Conservation (phyloP, 2,329 filamentous ascomycete species). For the Microsporum canis region DNA sequence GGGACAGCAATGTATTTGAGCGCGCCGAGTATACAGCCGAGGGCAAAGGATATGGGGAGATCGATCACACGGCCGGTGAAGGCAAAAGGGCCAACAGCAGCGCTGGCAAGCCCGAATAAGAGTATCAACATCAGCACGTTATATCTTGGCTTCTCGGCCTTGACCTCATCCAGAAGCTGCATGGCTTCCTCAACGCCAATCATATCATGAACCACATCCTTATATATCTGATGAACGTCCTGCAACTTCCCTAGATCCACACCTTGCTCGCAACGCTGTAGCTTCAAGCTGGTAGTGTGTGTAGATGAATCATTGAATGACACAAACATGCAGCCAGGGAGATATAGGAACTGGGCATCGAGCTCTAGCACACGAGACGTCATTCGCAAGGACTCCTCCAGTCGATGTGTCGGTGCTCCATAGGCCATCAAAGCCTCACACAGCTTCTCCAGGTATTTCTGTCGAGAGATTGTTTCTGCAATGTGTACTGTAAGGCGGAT, state of each 20-base stretch:
- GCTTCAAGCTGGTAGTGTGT: slow-evolving; percentile 37
- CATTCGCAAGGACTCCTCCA: slow-evolving; percentile 86
- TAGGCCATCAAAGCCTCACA: slow-evolving; percentile 82
- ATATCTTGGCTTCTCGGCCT: slow-evolving; percentile 46
- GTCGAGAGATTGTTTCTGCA: slow-evolving; percentile 60
- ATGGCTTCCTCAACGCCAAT: slow-evolving; percentile 37
- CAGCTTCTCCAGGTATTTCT: slow-evolving; percentile 72
- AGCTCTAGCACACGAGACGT: slow-evolving; percentile 80
- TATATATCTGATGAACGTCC: slow-evolving; percentile 39
- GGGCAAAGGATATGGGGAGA: slow-evolving; percentile 61
- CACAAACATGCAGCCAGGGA: slow-evolving; percentile 88
- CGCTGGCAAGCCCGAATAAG: slow-evolving; percentile 65
- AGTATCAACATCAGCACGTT: slow-evolving; percentile 45
- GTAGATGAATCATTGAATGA: slow-evolving; percentile 56
- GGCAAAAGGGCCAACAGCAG: slow-evolving; percentile 65
- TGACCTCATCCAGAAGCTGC: slow-evolving; percentile 41
- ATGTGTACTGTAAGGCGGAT: slow-evolving; percentile 51
- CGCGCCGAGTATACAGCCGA: slow-evolving; percentile 62
- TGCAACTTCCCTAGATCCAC: slow-evolving; percentile 35
- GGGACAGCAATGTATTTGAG: slow-evolving; percentile 66
- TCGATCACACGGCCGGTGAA: slow-evolving; percentile 69
- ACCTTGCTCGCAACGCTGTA: slow-evolving; percentile 33
- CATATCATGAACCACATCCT: slow-evolving; percentile 38
- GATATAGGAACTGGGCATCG: slow-evolving; percentile 78
- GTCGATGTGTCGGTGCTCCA: slow-evolving; percentile 77